phyloP scores from a whole-genome alignment of 192 early-diverging fungal genomes.

The Coemansia sp. region DNA sequence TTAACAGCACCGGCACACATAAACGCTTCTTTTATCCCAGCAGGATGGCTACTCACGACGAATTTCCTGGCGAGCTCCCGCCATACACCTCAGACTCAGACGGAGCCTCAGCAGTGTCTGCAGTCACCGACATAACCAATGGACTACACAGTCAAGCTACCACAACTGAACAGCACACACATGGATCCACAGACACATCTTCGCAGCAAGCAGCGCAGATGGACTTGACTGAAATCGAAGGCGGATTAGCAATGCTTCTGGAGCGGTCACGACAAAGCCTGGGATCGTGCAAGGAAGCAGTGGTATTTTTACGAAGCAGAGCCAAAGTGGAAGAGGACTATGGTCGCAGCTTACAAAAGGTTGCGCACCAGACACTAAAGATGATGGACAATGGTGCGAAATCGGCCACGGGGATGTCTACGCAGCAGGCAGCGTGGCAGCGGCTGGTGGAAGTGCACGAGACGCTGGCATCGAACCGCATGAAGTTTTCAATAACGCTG shows the following conservation, averaged over 20 bases:
- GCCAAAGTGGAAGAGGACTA: slow-evolving; percentile 92
- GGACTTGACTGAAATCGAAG: slow-evolving; percentile 53
- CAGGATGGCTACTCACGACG: slow-evolving; percentile 7
- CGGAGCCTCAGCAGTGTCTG: slow-evolving; percentile 13
- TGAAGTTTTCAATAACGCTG: slow-evolving; percentile 72
- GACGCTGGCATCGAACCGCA: slow-evolving; percentile 71
- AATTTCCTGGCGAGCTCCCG: slow-evolving; percentile 3
- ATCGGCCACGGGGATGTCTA: slow-evolving; percentile 41
- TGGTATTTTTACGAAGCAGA: slow-evolving; percentile 81
- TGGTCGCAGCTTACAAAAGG: slow-evolving; percentile 73
- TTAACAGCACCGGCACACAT: background rate
- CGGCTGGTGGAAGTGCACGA: slow-evolving; percentile 81
- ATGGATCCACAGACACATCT: background rate
- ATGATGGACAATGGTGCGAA: slow-evolving; percentile 55
- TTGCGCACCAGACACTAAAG: slow-evolving; percentile 64
- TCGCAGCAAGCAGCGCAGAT: slow-evolving; percentile 24
- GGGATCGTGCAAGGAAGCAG: slow-evolving; percentile 58
- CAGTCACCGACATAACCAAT: slow-evolving; percentile 16
- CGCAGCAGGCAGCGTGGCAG: slow-evolving; percentile 76
- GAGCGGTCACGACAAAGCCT: slow-evolving; percentile 51
- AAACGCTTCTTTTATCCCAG: too few relatives aligned
- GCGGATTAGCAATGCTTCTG: slow-evolving; percentile 43
- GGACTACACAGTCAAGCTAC: slow-evolving; percentile 24
- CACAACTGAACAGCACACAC: background rate
- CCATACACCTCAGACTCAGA: slow-evolving; percentile 7